A percentile compares a stretch with the other conserved stretches of the same genome.
These are phyloP conservation scores for Xylaria sp. DNA, from an alignment of 2,329 filamentous ascomycete genomes.

Conservation along the genomic window DNA sequence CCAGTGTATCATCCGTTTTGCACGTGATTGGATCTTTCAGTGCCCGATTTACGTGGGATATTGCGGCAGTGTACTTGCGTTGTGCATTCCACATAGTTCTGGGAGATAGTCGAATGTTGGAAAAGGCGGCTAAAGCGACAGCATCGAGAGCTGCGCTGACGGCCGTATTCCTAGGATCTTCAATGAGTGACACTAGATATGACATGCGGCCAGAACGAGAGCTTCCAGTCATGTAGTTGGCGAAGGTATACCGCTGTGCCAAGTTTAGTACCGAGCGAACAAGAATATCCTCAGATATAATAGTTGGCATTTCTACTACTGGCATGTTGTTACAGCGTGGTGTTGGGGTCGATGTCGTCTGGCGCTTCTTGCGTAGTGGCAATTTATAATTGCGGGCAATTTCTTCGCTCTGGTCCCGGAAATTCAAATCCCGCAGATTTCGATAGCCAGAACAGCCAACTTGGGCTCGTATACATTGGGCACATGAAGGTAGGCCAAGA, in stretches of 20 bases:
- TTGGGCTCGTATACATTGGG: slow-evolving; percentile 14
- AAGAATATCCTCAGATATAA: background rate
- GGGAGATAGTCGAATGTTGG: slow-evolving; percentile 11
- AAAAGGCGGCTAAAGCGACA: slow-evolving; percentile 9
- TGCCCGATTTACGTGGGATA: slow-evolving; percentile 4
- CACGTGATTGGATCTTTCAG: slow-evolving; percentile 11
- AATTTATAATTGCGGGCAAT: background rate
- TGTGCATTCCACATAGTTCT: slow-evolving; percentile 4
- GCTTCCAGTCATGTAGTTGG: slow-evolving; percentile 6
- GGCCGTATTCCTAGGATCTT: slow-evolving; percentile 1
- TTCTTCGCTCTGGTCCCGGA: slow-evolving; percentile 15
- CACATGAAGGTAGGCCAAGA: slow-evolving; percentile 10
- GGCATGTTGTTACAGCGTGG: background rate
- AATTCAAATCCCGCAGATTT: slow-evolving; percentile 11
- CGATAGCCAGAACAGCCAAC: slow-evolving; percentile 9
- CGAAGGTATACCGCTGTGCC: background rate
- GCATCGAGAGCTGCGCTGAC: slow-evolving; percentile 10
- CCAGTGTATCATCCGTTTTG: slow-evolving; percentile 11
- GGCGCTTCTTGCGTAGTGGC: slow-evolving; percentile 1
- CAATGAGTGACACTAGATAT: slow-evolving; percentile 7
- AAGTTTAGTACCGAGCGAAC: slow-evolving; percentile 2
- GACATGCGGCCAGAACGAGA: slow-evolving; percentile 9
- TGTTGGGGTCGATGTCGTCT: background rate
- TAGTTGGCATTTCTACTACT: background rate
- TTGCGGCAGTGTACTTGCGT: background rate